Evolutionary conservation across 2,329 filamentous ascomycete genomes (phyloP).

Genomic region (Colletotrichum tanaceti): DNA sequence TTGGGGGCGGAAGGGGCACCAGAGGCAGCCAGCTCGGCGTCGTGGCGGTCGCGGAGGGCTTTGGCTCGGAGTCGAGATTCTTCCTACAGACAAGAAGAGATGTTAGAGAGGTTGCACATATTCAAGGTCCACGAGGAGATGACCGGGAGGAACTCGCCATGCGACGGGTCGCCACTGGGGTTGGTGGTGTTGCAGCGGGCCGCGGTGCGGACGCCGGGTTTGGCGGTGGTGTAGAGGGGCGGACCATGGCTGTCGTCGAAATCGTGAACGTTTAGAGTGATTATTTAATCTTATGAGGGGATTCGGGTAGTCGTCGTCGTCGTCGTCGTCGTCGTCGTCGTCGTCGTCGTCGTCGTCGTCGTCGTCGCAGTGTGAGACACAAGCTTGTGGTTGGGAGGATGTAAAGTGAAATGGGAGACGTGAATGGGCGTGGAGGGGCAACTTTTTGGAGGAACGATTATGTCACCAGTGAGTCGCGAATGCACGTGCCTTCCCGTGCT

Average conservation of each 20-base stretch:
- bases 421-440: conserved; percentile 31
- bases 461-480: conserved; percentile 40
- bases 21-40: conserved; percentile 68
- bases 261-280: neutral
- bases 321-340: neutral
- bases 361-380: neutral
- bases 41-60: conserved; percentile 79
- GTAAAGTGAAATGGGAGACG: conserved; percentile 6
- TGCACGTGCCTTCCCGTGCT: conserved; percentile 35
- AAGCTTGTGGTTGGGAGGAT: neutral
- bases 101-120: conserved; percentile 28
- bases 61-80: conserved; percentile 89
- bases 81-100: conserved; percentile 67
- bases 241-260: conserved; percentile 55
- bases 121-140: conserved; percentile 2
- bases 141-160: conserved; percentile 58
- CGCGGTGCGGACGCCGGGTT: conserved; percentile 46
- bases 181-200: conserved; percentile 58
- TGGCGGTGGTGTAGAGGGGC: conserved; percentile 59
- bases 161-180: conserved; percentile 65
- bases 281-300: too few relatives aligned
- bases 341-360: neutral
- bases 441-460: conserved; percentile 34
- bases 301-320: neutral
- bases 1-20: conserved; percentile 57